A percentile compares a stretch with the other conserved stretches of the same genome.
These are phyloP conservation scores for Begonia fuchsioides DNA, from an alignment of 306 rosid species.

Conservation along the genomic window DNA sequence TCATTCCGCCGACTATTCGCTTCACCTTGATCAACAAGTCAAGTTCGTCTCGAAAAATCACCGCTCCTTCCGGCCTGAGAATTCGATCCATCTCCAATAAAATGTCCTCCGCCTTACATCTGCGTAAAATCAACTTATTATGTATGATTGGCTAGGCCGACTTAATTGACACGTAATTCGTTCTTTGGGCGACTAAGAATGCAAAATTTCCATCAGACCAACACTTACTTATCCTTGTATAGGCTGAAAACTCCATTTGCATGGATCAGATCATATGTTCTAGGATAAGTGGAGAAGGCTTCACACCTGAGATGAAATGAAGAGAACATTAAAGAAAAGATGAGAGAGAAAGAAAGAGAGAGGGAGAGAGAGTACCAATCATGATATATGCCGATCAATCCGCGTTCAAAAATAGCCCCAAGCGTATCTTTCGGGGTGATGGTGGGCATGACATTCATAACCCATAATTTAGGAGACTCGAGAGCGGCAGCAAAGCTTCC, in stretches of 20 bases:
- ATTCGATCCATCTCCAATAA: constrained; percentile 78
- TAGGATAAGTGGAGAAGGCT: constrained; percentile 84
- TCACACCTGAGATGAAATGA: constrained; percentile 41
- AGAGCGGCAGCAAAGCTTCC: constrained; percentile 86
- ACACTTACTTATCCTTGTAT: constrained; percentile 24
- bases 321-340: too few relatives aligned
- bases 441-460: constrained; percentile 40
- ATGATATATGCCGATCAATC: too few relatives aligned
- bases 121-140: constrained; percentile 9
- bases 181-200: too few relatives aligned
- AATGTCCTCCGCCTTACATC: constrained; percentile 52
- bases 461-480: constrained; percentile 69
- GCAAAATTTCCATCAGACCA: too few relatives aligned
- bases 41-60: constrained; percentile 53
- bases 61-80: constrained; percentile 71
- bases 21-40: constrained; percentile 37
- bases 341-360: too few relatives aligned
- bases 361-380: too few relatives aligned
- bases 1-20: constrained; percentile 53
- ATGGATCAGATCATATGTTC: constrained; percentile 81
- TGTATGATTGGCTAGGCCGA: too few relatives aligned
- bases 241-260: constrained; percentile 66
- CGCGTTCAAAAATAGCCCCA: too few relatives aligned
- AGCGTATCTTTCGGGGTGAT: too few relatives aligned
- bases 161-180: too few relatives aligned